Conservation (phyloP, 2,329 filamentous ascomycete species). For the Neophaeococcomyces aloes region DNA sequence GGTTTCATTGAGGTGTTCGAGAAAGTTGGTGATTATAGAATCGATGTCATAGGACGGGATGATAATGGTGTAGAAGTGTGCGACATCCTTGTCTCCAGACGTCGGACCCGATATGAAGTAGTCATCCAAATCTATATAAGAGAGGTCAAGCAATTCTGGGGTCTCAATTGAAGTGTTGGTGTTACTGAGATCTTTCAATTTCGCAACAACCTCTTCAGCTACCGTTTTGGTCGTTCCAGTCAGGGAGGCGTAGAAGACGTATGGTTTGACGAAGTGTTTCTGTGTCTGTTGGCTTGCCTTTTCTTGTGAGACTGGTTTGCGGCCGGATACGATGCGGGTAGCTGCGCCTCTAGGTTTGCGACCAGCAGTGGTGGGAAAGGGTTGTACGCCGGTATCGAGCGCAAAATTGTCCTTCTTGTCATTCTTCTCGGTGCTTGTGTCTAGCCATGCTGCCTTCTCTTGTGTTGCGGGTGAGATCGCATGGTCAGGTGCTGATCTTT, state of each 20-base stretch:
- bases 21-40: conserved; percentile 75
- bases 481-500: not conserved
- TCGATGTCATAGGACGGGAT: conserved; percentile 93
- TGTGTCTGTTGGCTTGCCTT: not conserved
- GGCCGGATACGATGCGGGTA: conserved; percentile 17
- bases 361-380: conserved; percentile 2
- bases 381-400: not conserved
- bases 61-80: conserved; percentile 66
- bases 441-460: conserved; percentile 15
- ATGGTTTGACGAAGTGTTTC: conserved; percentile 41
- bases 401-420: not conserved
- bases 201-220: conserved; percentile 52
- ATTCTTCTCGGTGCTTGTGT: not conserved
- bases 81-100: conserved; percentile 10
- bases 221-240: conserved; percentile 72
- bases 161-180: conserved; percentile 31
- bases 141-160: conserved; percentile 63
- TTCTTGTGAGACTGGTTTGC: conserved; percentile 11
- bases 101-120: conserved; percentile 75
- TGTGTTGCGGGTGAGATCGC: conserved; percentile 11
- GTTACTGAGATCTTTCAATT: conserved; percentile 36
- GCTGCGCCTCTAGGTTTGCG: conserved; percentile 13
- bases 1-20: conserved; percentile 80
- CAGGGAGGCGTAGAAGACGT: conserved; percentile 84
- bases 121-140: conserved; percentile 84